These are phyloP conservation scores for Marchantia polymorpha DNA, from an alignment of 225 moss, liverwort and hornwort species.

Conservation along the genomic window DNA sequence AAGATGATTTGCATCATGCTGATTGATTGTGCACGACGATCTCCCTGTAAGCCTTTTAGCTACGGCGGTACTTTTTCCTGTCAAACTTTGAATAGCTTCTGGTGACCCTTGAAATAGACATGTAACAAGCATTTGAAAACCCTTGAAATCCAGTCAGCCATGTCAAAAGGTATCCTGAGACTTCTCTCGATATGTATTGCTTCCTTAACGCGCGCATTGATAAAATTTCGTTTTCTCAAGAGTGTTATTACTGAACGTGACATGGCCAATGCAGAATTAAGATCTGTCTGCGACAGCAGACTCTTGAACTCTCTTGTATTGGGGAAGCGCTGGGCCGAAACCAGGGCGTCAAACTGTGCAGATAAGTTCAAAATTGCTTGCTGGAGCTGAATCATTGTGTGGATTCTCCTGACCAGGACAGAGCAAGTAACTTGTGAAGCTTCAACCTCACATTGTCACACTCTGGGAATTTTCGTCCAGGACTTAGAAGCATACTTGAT, in stretches of 20 bases:
- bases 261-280: neutral
- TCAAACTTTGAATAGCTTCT: too few species aligned
- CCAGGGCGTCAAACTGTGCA: constrained; percentile 83
- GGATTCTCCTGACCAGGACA: constrained; percentile 64
- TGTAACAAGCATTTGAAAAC: constrained; percentile 57
- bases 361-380: constrained; percentile 69
- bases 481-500: neutral
- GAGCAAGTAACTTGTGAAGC: neutral
- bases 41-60: too few species aligned
- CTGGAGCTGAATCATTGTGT: constrained; percentile 85
- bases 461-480: too few species aligned
- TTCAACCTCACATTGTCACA: neutral
- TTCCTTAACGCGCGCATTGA: constrained; percentile 49
- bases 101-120: too few species aligned
- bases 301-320: constrained; percentile 73
- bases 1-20: too few species aligned
- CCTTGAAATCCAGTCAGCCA: constrained; percentile 63
- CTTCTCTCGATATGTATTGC: constrained; percentile 51
- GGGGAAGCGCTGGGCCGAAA: constrained; percentile 61
- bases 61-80: too few species aligned
- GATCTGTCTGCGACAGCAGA: constrained; percentile 79
- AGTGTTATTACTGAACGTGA: neutral
- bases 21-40: too few species aligned
- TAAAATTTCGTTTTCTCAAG: constrained; percentile 8
- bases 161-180: constrained; percentile 51